phyloP scores from a whole-genome alignment of 176 grass and related monocot genomes.

The Alopecurus myosuroides region DNA sequence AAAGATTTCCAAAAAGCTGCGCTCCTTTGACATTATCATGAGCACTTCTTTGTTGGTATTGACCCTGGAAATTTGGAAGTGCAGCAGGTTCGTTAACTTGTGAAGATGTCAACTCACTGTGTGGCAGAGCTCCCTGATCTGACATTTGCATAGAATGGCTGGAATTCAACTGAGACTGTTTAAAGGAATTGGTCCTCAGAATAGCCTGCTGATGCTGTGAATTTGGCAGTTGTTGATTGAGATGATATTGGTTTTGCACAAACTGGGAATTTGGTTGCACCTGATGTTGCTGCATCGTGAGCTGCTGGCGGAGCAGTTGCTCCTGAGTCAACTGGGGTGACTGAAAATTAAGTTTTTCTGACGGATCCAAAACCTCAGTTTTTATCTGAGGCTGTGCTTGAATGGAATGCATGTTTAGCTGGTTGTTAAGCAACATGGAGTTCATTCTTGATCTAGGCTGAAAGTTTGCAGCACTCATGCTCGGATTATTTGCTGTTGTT shows the following conservation, averaged over 20 bases:
- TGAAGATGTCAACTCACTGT: conserved; percentile 56
- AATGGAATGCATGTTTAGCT: conserved; percentile 67
- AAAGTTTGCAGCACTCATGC: conserved; percentile 52
- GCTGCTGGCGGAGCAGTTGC: conserved; percentile 60
- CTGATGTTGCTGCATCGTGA: conserved; percentile 58
- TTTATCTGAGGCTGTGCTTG: conserved; percentile 66
- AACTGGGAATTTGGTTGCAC: conserved; percentile 61
- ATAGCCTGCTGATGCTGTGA: conserved; percentile 53
- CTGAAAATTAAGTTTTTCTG: conserved; percentile 74
- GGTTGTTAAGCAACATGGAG: conserved; percentile 49
- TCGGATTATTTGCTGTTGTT: conserved; percentile 56
- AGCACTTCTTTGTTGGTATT: conserved; percentile 60
- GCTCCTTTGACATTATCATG: conserved; percentile 57
- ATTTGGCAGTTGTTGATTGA: conserved; percentile 58
- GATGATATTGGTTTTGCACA: conserved; percentile 64
- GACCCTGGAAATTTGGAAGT: conserved; percentile 55
- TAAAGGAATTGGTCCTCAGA: conserved; percentile 48
- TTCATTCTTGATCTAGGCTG: conserved; percentile 71
- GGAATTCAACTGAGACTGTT: conserved; percentile 49
- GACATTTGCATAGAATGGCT: conserved; percentile 59
- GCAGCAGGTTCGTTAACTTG: conserved; percentile 46
- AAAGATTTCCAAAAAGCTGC: conserved; percentile 51
- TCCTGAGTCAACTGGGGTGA: conserved; percentile 51
- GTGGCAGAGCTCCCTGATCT: conserved; percentile 52
- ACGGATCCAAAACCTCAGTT: conserved; percentile 74